Percentiles rank a stretch among this genome's conserved stretches.
Conservation (phyloP, 306 rosid genomes). For the Casuarina glauca region DNA sequence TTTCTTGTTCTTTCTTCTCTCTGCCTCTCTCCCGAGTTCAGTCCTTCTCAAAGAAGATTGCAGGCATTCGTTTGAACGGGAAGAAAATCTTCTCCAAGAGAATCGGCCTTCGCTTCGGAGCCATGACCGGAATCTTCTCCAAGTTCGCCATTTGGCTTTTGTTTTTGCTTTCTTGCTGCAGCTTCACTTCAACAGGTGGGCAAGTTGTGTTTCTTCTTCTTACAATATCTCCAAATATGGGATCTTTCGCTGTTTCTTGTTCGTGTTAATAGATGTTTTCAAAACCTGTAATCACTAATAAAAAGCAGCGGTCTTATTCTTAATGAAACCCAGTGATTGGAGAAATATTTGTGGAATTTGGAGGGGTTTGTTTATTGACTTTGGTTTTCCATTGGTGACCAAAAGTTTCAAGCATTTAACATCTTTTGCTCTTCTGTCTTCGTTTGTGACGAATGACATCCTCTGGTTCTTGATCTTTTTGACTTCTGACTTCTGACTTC, state of each 20-base stretch:
- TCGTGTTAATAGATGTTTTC: slow-evolving; percentile 26
- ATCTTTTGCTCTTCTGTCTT: slow-evolving; percentile 19
- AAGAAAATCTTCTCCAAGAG: slow-evolving; percentile 6
- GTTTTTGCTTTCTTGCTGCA: slow-evolving; percentile 31
- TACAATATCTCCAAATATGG: slow-evolving; percentile 2
- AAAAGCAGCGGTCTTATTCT: slow-evolving; percentile 2
- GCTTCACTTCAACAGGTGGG: slow-evolving; percentile 61
- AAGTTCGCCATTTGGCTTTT: slow-evolving; percentile 38
- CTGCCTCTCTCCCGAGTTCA: not conserved
- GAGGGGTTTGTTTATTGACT: slow-evolving; percentile 12
- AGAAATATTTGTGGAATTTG: slow-evolving; percentile 17
- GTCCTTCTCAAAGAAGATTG: not conserved
- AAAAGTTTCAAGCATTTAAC: slow-evolving; percentile 14
- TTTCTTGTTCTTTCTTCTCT: slow-evolving; percentile 1
- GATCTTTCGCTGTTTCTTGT: slow-evolving; percentile 14
- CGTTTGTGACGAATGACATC: not conserved
- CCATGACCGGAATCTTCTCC: slow-evolving; percentile 21
- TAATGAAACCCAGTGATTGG: slow-evolving; percentile 17
- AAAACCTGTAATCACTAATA: not conserved
- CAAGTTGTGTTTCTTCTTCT: not conserved
- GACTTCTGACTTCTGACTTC: not conserved
- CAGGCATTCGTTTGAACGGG: slow-evolving; percentile 16
- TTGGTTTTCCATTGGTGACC: not conserved
- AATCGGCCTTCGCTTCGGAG: slow-evolving; percentile 28
- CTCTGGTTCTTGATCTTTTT: not conserved